Conservation (phyloP, 352 stramenopile genomes). For the Pythium insidiosum region DNA sequence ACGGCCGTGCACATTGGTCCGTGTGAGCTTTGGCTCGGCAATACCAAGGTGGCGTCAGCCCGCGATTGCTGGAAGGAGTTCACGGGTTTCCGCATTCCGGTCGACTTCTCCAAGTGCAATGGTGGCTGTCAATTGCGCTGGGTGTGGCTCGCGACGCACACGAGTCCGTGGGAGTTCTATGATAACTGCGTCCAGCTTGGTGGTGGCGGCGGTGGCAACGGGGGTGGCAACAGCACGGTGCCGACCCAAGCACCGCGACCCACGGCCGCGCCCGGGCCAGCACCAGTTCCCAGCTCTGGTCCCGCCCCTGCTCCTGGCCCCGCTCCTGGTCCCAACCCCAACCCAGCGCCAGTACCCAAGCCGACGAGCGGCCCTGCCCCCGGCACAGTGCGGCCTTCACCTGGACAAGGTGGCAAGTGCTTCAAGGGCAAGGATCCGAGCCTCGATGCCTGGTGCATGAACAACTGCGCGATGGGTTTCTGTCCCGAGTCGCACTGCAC, state of each 20-base stretch:
- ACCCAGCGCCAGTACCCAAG: background rate
- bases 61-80: constrained; percentile 39
- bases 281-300: background rate
- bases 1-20: constrained; percentile 25
- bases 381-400: background rate
- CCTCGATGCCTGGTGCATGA: constrained; percentile 18
- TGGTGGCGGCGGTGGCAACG: constrained; percentile 1
- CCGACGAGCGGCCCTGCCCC: background rate
- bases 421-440: constrained; percentile 11
- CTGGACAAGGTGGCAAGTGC: constrained; percentile 5
- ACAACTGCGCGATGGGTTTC: constrained; percentile 17
- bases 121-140: constrained; percentile 30
- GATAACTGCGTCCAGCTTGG: constrained; percentile 43
- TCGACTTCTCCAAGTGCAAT: constrained; percentile 32
- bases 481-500: constrained; percentile 21
- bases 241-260: background rate
- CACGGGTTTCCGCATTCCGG: constrained; percentile 19
- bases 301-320: background rate
- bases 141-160: constrained; percentile 52
- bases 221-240: constrained; percentile 2
- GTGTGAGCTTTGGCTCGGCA: constrained; percentile 54
- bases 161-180: constrained; percentile 51
- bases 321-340: background rate
- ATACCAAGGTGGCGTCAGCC: constrained; percentile 35
- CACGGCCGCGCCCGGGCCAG: background rate